Percentiles rank a stretch among this genome's conserved stretches.
phyloP scores from a whole-genome alignment of 2,329 filamentous ascomycete species.

The Sporothrix pallida region DNA sequence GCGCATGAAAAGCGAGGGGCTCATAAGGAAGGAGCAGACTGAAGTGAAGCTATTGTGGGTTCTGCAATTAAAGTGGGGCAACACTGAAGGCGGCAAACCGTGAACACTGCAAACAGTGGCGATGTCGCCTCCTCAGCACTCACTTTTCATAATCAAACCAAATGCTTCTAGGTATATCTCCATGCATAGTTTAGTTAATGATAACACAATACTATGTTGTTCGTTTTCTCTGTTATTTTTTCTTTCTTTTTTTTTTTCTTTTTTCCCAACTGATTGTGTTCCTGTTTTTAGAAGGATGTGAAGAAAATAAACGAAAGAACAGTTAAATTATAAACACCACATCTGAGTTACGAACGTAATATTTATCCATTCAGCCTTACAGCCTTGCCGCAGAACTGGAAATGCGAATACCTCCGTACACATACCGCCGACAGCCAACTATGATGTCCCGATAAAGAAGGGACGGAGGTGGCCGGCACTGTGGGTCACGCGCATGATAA shows the following conservation, averaged over 20 bases:
- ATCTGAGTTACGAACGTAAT: too few species aligned
- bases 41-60: conserved; percentile 15
- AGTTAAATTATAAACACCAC: too few species aligned
- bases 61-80: conserved; percentile 1
- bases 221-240: neutral
- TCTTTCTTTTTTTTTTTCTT: neutral
- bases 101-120: conserved; percentile 14
- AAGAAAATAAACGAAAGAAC: too few species aligned
- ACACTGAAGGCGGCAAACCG: neutral
- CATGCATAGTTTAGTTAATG: too few species aligned
- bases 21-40: neutral
- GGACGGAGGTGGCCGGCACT: conserved; percentile 31
- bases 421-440: neutral
- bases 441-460: neutral
- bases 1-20: neutral
- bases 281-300: too few species aligned
- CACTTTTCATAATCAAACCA: too few species aligned
- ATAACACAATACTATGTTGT: neutral
- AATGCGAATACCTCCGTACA: neutral
- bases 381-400: neutral
- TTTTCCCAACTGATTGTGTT: neutral
- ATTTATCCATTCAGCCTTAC: neutral
- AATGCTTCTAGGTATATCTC: too few species aligned
- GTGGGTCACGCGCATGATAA: conserved; percentile 22
- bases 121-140: neutral